Evolutionary conservation across 2,329 filamentous ascomycete species (phyloP).

Genomic region (Aspergillus ruber): DNA sequence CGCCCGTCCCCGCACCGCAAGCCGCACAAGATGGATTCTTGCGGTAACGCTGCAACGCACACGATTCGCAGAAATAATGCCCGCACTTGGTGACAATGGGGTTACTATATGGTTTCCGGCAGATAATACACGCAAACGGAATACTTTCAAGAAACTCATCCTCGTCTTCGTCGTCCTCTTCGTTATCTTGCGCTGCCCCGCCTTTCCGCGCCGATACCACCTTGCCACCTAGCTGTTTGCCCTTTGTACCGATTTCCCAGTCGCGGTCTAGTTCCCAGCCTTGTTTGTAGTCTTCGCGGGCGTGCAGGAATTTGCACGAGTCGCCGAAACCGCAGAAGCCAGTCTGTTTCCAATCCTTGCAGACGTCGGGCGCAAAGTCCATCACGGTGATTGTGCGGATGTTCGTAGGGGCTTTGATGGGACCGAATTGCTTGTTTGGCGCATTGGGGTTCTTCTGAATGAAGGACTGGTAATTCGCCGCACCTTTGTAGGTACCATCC

Average conservation of each 20-base stretch:
- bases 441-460: constrained; percentile 77
- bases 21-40: constrained; percentile 82
- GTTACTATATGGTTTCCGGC: constrained; percentile 67
- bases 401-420: constrained; percentile 78
- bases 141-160: constrained; percentile 72
- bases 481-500: constrained; percentile 70
- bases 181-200: constrained; percentile 30
- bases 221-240: constrained; percentile 40
- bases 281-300: constrained; percentile 63
- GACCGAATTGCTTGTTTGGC: constrained; percentile 65
- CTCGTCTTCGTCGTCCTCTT: constrained; percentile 48
- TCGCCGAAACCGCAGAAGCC: constrained; percentile 68
- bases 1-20: constrained; percentile 77
- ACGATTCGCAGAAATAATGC: constrained; percentile 92
- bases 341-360: constrained; percentile 87
- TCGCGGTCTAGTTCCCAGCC: constrained; percentile 94
- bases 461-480: constrained; percentile 65
- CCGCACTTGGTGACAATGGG: constrained; percentile 85
- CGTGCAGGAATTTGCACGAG: constrained; percentile 65
- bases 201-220: constrained; percentile 43
- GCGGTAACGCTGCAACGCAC: constrained; percentile 77
- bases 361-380: constrained; percentile 88
- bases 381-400: constrained; percentile 84
- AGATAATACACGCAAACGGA: constrained; percentile 85
- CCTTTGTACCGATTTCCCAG: constrained; percentile 77